Percentiles rank a stretch among this genome's conserved stretches.
Evolutionary conservation across 305 asterid species (phyloP).

Genomic region (Solanum hybrid): DNA sequence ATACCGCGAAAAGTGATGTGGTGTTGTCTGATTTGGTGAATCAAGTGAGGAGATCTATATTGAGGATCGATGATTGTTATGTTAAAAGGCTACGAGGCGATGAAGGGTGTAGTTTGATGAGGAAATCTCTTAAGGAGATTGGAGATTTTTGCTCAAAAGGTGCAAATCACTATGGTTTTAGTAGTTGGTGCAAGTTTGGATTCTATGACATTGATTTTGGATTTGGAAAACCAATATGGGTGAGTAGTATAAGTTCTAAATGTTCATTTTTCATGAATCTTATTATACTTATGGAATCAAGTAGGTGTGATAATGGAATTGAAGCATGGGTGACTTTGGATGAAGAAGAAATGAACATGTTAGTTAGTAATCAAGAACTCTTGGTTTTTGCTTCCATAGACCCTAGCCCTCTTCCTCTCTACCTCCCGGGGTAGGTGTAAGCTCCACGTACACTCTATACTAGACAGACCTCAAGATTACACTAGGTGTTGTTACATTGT

Average conservation of each 20-base stretch:
- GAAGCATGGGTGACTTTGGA: constrained; percentile 82
- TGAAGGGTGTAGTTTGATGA: constrained; percentile 33
- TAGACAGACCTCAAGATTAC: background rate
- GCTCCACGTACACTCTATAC: background rate
- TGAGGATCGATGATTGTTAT: constrained; percentile 25
- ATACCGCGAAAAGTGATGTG: background rate
- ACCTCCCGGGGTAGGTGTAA: background rate
- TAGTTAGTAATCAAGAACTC: constrained; percentile 31
- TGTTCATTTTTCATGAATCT: constrained; percentile 48
- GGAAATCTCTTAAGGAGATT: constrained; percentile 32
- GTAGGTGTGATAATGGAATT: constrained; percentile 41
- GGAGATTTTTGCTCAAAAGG: constrained; percentile 30
- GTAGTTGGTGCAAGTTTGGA: constrained; percentile 65
- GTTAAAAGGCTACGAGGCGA: constrained; percentile 34
- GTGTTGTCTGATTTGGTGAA: constrained; percentile 27
- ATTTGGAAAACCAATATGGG: constrained; percentile 69
- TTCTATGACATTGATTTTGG: constrained; percentile 64
- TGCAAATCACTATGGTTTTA: constrained; percentile 42
- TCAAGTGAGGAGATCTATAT: constrained; percentile 26
- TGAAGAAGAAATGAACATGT: constrained; percentile 41
- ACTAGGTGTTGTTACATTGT: background rate
- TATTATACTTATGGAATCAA: constrained; percentile 34
- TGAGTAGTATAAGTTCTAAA: constrained; percentile 40
- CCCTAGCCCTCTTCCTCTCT: constrained; percentile 34
- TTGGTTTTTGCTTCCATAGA: constrained; percentile 25